Conservation (phyloP, 108 stramenopile species). For the Skeletonema grethae region DNA sequence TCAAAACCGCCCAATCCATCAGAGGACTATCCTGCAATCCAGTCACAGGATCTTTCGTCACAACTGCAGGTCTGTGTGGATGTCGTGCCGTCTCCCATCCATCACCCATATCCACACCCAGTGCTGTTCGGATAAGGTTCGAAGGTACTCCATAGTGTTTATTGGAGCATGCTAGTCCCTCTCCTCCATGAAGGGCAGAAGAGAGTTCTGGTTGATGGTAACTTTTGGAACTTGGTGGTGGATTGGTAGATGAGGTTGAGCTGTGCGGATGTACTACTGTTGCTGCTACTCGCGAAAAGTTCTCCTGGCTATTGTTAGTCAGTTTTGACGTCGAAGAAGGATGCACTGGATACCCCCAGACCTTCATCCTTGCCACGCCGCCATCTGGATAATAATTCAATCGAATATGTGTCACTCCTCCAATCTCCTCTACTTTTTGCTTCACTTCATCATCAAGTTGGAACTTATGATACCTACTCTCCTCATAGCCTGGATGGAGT, state of each 20-base stretch:
- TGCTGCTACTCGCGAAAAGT: slow-evolving; percentile 5
- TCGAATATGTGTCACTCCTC: slow-evolving; percentile 42
- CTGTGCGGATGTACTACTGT: slow-evolving; percentile 37
- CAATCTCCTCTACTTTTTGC: slow-evolving; percentile 20
- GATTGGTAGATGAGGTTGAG: slow-evolving; percentile 11
- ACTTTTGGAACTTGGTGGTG: slow-evolving; percentile 20
- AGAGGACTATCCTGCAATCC: slow-evolving; percentile 72
- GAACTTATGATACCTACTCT: slow-evolving; percentile 75
- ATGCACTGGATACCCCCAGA: slow-evolving; percentile 50
- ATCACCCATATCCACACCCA: slow-evolving; percentile 89
- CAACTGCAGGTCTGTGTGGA: slow-evolving; percentile 71
- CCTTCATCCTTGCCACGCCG: slow-evolving; percentile 85
- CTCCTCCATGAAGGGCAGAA: slow-evolving; percentile 53
- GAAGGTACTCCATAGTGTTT: slow-evolving; percentile 91
- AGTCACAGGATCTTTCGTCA: slow-evolving; percentile 59
- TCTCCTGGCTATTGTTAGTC: not conserved
- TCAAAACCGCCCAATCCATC: slow-evolving; percentile 86
- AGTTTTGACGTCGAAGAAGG: not conserved
- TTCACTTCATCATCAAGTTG: slow-evolving; percentile 20
- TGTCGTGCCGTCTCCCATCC: slow-evolving; percentile 96
- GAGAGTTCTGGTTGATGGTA: slow-evolving; percentile 66
- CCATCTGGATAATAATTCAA: slow-evolving; percentile 90
- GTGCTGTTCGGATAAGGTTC: slow-evolving; percentile 69
- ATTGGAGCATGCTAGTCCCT: slow-evolving; percentile 80
- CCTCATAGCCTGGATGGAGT: slow-evolving; percentile 80